Percentiles rank a stretch among this genome's conserved stretches.
These are phyloP conservation scores for Trypanosoma vivax DNA, from an alignment of 208 protist species.

Conservation along the genomic window DNA sequence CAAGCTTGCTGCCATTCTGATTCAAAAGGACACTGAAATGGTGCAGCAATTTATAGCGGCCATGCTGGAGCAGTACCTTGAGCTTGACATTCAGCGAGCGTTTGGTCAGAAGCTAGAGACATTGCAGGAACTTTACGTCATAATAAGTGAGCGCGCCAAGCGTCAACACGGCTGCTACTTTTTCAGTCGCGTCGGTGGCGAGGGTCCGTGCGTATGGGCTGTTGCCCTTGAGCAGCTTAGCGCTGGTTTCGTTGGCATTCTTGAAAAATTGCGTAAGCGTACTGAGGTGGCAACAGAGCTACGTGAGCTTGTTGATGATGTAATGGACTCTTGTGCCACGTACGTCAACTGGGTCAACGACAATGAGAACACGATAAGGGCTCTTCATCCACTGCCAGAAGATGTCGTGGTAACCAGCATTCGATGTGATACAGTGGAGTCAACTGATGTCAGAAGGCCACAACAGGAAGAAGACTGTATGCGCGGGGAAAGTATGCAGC, in stretches of 20 bases:
- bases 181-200: constrained; percentile 63
- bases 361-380: constrained; percentile 11
- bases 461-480: constrained; percentile 16
- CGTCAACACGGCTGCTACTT: constrained; percentile 82
- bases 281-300: constrained; percentile 26
- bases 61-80: constrained; percentile 72
- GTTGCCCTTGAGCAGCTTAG: constrained; percentile 50
- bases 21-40: constrained; percentile 75
- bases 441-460: background rate
- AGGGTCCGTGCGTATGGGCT: constrained; percentile 45
- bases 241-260: constrained; percentile 34
- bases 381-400: constrained; percentile 25
- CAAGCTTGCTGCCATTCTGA: constrained; percentile 74
- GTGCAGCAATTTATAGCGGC: constrained; percentile 63
- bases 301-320: constrained; percentile 47
- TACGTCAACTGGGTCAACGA: constrained; percentile 73
- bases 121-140: constrained; percentile 44
- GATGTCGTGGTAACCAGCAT: constrained; percentile 42
- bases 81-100: constrained; percentile 50
- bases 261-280: constrained; percentile 41
- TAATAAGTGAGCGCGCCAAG: constrained; percentile 46
- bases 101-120: constrained; percentile 50
- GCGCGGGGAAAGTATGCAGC: constrained; percentile 1
- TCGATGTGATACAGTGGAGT: constrained; percentile 22
- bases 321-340: constrained; percentile 58